Percentiles rank a stretch among this genome's conserved stretches.
phyloP scores from a whole-genome alignment of 257 asterid genomes.

The Datura wrightii region DNA sequence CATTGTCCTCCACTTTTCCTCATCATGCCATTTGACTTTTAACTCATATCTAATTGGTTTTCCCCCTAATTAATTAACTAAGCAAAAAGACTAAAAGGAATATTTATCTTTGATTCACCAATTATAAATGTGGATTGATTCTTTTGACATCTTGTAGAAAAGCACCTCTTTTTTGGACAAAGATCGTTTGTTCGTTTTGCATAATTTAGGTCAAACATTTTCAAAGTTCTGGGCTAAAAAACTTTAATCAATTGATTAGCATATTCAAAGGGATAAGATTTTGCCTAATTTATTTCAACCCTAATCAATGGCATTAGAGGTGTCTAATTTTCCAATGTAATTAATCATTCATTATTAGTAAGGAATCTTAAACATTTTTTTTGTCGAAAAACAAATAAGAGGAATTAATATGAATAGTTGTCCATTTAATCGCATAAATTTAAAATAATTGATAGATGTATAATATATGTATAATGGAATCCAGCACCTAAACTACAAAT shows the following conservation, averaged over 20 bases:
- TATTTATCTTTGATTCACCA: constrained; percentile 12
- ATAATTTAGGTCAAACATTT: neutral
- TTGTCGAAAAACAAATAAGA: no score
- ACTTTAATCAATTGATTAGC: neutral
- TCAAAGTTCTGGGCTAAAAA: neutral
- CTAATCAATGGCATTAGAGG: neutral
- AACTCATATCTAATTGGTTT: constrained; percentile 12
- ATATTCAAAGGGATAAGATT: neutral
- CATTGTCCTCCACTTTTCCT: constrained; percentile 19
- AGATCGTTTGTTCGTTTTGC: neutral
- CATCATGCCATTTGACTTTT: constrained; percentile 29
- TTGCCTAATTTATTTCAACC: neutral
- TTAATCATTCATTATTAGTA: neutral
- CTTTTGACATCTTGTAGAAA: neutral
- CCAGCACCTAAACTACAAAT: no score
- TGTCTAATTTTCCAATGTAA: neutral
- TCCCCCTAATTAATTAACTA: neutral
- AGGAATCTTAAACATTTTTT: neutral
- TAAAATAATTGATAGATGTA: no score
- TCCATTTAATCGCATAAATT: no score
- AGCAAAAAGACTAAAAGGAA: neutral
- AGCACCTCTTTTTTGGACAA: neutral
- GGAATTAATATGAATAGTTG: no score
- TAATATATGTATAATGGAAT: no score
- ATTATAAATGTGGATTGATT: constrained; percentile 21